Evolutionary conservation across 1,284 basidiomycete species (phyloP).

Genomic region (Ganoderma resinaceum): DNA sequence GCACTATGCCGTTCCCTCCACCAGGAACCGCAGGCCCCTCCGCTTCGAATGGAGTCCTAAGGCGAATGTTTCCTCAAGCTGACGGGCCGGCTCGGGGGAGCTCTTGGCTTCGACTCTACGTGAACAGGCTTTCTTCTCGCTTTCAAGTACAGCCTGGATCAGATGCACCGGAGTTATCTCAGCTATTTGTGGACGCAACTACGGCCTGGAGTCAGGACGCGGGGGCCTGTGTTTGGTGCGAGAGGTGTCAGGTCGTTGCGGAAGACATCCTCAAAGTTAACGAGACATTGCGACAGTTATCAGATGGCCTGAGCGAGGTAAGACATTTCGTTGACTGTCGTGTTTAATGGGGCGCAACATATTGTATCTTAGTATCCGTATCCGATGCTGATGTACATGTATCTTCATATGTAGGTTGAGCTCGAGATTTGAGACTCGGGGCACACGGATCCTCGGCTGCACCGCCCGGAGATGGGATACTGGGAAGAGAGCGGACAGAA

Average conservation of each 20-base stretch:
- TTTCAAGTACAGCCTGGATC: background rate
- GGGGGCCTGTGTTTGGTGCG: background rate
- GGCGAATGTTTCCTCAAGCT: no score
- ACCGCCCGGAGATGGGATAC: background rate
- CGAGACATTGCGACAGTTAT: background rate
- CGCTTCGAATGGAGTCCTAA: no score
- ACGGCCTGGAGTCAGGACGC: background rate
- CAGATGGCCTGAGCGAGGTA: background rate
- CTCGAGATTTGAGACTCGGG: background rate
- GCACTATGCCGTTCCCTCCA: no score
- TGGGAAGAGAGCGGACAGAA: background rate
- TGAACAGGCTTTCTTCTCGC: background rate
- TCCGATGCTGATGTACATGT: background rate
- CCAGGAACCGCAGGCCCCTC: no score
- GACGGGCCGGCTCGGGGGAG: no score
- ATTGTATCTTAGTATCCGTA: background rate
- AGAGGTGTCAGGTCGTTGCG: constrained; percentile 1
- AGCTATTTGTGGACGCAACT: background rate
- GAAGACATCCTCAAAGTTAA: background rate
- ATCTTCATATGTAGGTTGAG: background rate
- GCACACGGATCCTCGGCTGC: background rate
- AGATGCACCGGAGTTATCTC: background rate
- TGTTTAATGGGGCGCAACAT: background rate
- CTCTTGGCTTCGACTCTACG: background rate
- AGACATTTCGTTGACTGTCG: background rate